Evolutionary conservation across 768 basidiomycete species (phyloP).

Genomic region (Psilocybe azurescens): DNA sequence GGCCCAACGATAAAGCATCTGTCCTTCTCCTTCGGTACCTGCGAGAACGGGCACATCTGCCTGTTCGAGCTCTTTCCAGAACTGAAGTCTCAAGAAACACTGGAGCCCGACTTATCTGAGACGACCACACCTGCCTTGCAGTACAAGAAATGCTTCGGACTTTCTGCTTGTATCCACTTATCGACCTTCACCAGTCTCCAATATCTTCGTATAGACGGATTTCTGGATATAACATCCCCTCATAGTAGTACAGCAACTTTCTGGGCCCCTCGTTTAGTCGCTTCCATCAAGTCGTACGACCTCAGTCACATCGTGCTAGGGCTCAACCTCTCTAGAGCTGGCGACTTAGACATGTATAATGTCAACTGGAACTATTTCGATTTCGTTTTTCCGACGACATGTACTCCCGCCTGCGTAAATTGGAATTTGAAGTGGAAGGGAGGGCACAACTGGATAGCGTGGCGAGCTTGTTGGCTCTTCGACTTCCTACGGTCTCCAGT

Average conservation of each 20-base stretch:
- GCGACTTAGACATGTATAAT: conserved; percentile 12
- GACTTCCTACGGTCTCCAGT: conserved; percentile 11
- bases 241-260: conserved; percentile 14
- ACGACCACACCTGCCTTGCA: background rate
- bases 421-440: conserved; percentile 15
- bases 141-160: conserved; percentile 2
- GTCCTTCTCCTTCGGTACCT: conserved; percentile 8
- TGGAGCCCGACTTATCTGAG: background rate
- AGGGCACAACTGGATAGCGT: conserved; percentile 13
- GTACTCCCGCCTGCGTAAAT: conserved; percentile 2
- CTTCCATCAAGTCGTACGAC: conserved; percentile 8
- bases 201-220: conserved; percentile 13
- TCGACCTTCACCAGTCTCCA: conserved; percentile 4
- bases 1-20: conserved; percentile 11
- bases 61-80: background rate
- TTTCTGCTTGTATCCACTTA: conserved; percentile 9
- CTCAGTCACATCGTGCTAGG: conserved; percentile 6
- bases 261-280: conserved; percentile 14
- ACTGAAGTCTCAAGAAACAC: background rate
- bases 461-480: conserved; percentile 8
- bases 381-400: conserved; percentile 4
- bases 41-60: conserved; percentile 12
- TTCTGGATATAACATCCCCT: conserved; percentile 4
- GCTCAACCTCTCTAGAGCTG: conserved; percentile 13
- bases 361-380: conserved; percentile 21